A percentile compares a stretch with the other conserved stretches of the same genome.
phyloP scores from a whole-genome alignment of 129 eudicot genomes.

The Deinandra increscens region DNA sequence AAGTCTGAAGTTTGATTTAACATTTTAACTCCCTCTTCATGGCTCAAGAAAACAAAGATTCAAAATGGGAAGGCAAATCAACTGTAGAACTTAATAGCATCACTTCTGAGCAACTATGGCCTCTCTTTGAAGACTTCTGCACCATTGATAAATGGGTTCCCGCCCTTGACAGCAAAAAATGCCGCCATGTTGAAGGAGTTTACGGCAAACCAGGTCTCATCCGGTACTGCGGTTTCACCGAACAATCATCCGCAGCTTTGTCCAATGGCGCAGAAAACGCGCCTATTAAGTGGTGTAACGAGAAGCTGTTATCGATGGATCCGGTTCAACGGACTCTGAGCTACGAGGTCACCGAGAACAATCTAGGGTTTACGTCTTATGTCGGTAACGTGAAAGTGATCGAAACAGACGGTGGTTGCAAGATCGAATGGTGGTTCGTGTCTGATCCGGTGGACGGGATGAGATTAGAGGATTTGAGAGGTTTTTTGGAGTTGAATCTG shows the following conservation, averaged over 20 bases:
- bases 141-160: conserved; percentile 51
- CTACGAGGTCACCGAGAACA: conserved; percentile 48
- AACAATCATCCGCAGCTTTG: background rate
- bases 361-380: conserved; percentile 49
- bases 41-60: background rate
- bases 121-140: conserved; percentile 52
- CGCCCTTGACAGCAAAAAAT: conserved; percentile 21
- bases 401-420: conserved; percentile 26
- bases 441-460: conserved; percentile 50
- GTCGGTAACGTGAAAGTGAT: conserved; percentile 39
- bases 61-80: conserved; percentile 53
- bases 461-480: conserved; percentile 39
- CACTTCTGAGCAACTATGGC: conserved; percentile 43
- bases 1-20: background rate
- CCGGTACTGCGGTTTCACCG: conserved; percentile 36
- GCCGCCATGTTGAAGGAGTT: conserved; percentile 44
- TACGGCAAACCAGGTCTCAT: conserved; percentile 55
- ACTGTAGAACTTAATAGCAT: conserved; percentile 30
- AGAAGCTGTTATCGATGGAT: conserved; percentile 44
- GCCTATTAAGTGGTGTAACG: conserved; percentile 41
- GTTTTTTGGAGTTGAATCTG: background rate
- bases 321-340: conserved; percentile 22
- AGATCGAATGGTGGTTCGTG: conserved; percentile 47
- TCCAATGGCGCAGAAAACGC: background rate
- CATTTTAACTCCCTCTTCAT: background rate